Conservation (phyloP, 2,329 filamentous ascomycete species). For the Xylaria sp. region DNA sequence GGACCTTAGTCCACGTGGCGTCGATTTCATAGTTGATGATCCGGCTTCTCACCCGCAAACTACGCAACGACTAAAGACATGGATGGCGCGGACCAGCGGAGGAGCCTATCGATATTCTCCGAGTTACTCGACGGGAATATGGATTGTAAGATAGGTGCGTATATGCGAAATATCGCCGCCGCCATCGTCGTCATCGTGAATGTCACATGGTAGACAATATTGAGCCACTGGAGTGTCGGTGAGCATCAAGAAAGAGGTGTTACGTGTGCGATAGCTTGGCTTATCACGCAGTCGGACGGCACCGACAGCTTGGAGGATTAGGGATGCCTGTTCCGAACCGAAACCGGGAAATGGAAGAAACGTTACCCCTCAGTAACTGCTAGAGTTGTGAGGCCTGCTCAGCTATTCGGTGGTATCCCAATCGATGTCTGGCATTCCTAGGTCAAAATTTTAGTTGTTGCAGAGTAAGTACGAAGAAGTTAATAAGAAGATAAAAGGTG, state of each 20-base stretch:
- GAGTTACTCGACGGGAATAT: too few species aligned
- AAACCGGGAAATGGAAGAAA: not conserved
- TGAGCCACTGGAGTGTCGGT: not conserved
- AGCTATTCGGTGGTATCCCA: not conserved
- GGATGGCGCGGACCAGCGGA: not conserved
- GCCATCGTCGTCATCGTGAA: conserved; percentile 9
- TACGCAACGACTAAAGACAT: not conserved
- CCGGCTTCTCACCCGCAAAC: not conserved
- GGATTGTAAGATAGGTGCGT: not conserved
- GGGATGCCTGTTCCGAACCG: not conserved
- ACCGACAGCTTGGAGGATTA: not conserved
- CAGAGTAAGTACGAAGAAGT: not conserved
- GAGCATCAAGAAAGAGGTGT: not conserved
- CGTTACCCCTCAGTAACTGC: not conserved
- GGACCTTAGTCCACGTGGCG: not conserved
- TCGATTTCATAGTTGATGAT: not conserved
- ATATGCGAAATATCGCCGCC: not conserved
- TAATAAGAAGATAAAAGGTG: not conserved
- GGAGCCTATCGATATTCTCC: not conserved
- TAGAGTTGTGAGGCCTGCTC: not conserved
- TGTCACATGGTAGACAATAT: not conserved
- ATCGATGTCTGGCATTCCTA: not conserved
- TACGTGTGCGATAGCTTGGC: not conserved
- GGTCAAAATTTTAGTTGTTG: too few species aligned
- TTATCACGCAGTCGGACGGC: not conserved